These are phyloP conservation scores for Microstegium vimineum DNA, from an alignment of 176 grass and related monocot species.

Conservation along the genomic window DNA sequence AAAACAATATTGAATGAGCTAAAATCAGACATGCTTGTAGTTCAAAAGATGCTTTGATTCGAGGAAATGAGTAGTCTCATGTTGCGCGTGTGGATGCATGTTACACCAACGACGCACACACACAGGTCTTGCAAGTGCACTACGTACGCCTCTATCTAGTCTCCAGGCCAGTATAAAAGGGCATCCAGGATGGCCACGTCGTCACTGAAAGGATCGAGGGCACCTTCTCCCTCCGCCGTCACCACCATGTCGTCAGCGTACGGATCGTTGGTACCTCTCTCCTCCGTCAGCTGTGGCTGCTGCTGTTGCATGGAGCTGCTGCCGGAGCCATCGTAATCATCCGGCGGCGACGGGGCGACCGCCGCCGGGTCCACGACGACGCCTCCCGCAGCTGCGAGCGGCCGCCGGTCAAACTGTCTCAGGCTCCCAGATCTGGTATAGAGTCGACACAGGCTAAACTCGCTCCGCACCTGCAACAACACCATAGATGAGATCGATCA, in stretches of 20 bases:
- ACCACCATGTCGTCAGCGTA: conserved; percentile 11
- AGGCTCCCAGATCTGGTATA: conserved; percentile 61
- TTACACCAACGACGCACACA: not conserved
- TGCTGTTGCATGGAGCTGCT: conserved; percentile 15
- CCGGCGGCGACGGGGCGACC: conserved; percentile 32
- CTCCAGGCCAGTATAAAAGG: conserved; percentile 33
- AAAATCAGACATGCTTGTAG: too few species aligned
- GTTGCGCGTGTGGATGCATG: not conserved
- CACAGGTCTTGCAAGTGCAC: not conserved
- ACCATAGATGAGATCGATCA: too few species aligned
- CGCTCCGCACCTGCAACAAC: conserved; percentile 31
- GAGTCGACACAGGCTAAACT: conserved; percentile 90
- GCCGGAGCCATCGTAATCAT: conserved; percentile 20
- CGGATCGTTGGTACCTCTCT: not conserved
- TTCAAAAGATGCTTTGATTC: not conserved
- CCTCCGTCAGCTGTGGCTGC: not conserved
- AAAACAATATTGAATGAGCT: too few species aligned
- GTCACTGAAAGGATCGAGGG: not conserved
- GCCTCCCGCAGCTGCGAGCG: conserved; percentile 5
- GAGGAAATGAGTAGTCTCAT: not conserved
- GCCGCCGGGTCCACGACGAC: not conserved
- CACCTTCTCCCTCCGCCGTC: not conserved
- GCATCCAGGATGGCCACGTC: conserved; percentile 31
- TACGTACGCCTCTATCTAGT: not conserved
- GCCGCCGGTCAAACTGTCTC: conserved; percentile 74